Conservation (phyloP, 2,329 filamentous ascomycete genomes). For the Diplodia seriata region DNA sequence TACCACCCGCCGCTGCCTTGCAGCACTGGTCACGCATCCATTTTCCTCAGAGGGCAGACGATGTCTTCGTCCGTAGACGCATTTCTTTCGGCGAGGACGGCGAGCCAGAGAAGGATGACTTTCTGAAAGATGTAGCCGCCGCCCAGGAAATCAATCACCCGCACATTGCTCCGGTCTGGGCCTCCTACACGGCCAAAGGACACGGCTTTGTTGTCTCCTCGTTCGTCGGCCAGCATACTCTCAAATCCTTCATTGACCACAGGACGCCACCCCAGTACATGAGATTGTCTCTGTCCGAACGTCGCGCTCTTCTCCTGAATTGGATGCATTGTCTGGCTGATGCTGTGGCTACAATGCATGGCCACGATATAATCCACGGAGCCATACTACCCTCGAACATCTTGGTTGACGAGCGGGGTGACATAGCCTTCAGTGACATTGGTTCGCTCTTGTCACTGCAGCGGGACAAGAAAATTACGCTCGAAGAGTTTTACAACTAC, state of each 20-base stretch:
- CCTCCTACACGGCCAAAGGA: constrained; percentile 71
- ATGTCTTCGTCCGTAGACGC: constrained; percentile 64
- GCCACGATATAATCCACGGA: constrained; percentile 67
- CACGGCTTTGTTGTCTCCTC: constrained; percentile 71
- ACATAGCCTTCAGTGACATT: constrained; percentile 72
- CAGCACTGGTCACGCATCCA: constrained; percentile 67
- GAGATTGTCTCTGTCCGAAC: constrained; percentile 65
- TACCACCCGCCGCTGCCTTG: constrained; percentile 56
- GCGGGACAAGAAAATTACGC: constrained; percentile 61
- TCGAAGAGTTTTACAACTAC: constrained; percentile 76
- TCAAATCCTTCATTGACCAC: constrained; percentile 71
- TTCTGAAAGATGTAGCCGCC: constrained; percentile 66
- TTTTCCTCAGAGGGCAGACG: constrained; percentile 66
- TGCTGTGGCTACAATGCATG: constrained; percentile 71
- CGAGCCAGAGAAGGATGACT: constrained; percentile 53
- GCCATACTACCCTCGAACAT: constrained; percentile 76
- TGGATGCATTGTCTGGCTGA: constrained; percentile 79
- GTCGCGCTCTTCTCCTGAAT: constrained; percentile 68
- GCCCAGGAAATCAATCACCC: constrained; percentile 68
- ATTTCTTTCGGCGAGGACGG: constrained; percentile 58
- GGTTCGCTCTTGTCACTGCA: constrained; percentile 57
- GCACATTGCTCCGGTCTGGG: constrained; percentile 74
- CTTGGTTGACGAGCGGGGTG: constrained; percentile 69
- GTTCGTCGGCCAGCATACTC: constrained; percentile 69
- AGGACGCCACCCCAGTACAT: constrained; percentile 67